phyloP scores from a whole-genome alignment of 805 yeast species.

The Candida peoriensis region DNA sequence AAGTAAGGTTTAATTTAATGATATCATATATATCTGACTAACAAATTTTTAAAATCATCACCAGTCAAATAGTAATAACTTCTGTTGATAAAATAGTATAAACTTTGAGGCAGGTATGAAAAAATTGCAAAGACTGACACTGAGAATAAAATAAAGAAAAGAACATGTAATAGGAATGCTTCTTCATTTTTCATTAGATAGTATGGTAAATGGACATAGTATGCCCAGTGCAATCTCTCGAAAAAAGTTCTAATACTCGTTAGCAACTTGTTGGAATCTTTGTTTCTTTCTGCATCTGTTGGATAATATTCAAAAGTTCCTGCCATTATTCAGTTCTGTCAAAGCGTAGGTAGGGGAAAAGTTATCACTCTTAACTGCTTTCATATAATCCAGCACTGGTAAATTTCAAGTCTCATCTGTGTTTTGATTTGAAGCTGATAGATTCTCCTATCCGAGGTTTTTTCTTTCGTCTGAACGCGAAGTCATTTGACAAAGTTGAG shows the following conservation, averaged over 20 bases:
- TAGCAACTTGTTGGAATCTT: constrained; percentile 19
- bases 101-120: constrained; percentile 25
- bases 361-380: too few species aligned
- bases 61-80: constrained; percentile 29
- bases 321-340: constrained; percentile 12
- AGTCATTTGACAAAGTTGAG: too few species aligned
- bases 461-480: too few species aligned
- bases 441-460: too few species aligned
- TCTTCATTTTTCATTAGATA: constrained; percentile 39
- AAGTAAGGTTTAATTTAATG: too few species aligned
- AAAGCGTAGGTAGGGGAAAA: too few species aligned
- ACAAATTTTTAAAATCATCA: constrained; percentile 23
- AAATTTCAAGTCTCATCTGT: too few species aligned
- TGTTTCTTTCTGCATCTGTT: constrained; percentile 25
- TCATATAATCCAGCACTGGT: too few species aligned
- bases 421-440: too few species aligned
- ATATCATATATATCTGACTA: constrained; percentile 17
- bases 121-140: constrained; percentile 34
- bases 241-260: constrained; percentile 25
- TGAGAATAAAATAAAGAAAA: constrained; percentile 32
- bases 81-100: constrained; percentile 22
- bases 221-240: constrained; percentile 37
- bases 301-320: constrained; percentile 27
- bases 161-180: constrained; percentile 34
- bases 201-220: constrained; percentile 40